These are phyloP conservation scores for Trichoderma arundinaceum DNA, from an alignment of 2,329 filamentous ascomycete species.

Conservation along the genomic window DNA sequence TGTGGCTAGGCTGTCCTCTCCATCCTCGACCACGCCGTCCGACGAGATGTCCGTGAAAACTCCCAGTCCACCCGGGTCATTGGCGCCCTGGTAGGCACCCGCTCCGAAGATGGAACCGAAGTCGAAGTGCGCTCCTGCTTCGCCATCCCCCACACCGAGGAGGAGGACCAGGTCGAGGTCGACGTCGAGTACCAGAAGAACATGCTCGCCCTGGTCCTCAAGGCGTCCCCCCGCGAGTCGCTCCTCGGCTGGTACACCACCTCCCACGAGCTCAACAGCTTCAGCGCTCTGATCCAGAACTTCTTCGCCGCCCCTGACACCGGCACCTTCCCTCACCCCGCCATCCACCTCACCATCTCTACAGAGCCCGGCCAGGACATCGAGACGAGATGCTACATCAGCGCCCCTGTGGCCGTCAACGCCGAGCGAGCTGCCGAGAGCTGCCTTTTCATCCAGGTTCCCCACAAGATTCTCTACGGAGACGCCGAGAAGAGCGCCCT, in stretches of 20 bases:
- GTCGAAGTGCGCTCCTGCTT: constrained; percentile 96
- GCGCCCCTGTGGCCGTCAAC: constrained; percentile 90
- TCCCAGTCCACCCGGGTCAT: constrained; percentile 95
- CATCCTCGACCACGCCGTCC: constrained; percentile 91
- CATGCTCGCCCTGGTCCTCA: constrained; percentile 94
- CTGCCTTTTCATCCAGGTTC: constrained; percentile 96
- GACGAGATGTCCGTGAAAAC: constrained; percentile 71
- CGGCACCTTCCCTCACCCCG: constrained; percentile 96
- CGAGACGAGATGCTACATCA: constrained; percentile 92
- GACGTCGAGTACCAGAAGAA: constrained; percentile 99
- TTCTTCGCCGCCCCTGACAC: constrained; percentile 98
- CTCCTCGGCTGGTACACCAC: constrained; percentile 99
- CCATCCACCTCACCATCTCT: constrained; percentile 92
- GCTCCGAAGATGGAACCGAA: constrained; percentile 95
- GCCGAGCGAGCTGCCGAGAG: constrained; percentile 94
- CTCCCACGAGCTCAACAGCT: constrained; percentile 94
- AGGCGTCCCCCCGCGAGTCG: constrained; percentile 90
- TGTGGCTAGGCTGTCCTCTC: constrained; percentile 67
- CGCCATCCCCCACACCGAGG: constrained; percentile 97
- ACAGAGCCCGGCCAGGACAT: constrained; percentile 89
- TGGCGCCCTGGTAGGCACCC: constrained; percentile 88
- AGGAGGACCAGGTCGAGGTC: constrained; percentile 97
- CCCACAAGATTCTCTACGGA: constrained; percentile 89
- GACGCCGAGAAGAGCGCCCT: constrained; percentile 71
- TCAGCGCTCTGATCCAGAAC: constrained; percentile 96